Evolutionary conservation across 129 eudicot genomes (phyloP), one percentile per base, ranked within the genome.

Genomic region (Artemisia argyi): DNA sequence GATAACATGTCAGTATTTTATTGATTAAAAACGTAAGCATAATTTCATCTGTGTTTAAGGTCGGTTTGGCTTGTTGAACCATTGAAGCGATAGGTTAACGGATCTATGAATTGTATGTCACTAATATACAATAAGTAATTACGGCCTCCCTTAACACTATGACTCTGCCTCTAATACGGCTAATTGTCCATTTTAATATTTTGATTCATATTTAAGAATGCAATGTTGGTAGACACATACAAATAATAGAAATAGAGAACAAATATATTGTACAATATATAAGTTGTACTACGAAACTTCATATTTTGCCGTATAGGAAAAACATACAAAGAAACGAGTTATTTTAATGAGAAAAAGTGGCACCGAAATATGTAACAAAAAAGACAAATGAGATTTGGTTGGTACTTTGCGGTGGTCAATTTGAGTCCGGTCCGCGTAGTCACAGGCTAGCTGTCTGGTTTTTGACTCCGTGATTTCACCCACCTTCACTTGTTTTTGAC

Each of bases 331-430:
- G 0, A 56, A 65, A 69, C 5, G 12, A 12, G 42, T 19, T 72
- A 60, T 28, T 51, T 11, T 62, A 50, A n/a, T 72, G 28, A 32
- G 16, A 68, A 64, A 68, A 44, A 30, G 61, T 62, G 71, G 78
- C 55, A 63, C 78, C 63, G 71, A 73, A 63, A 73, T 30, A 51
- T 11, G 42, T 24, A 49, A 42, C 2, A 19, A 6, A 50, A 57
- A 61, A 15, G 57, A 47, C 48, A 61, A 32, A 61, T 46, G 11
- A 48, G 47, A 61, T 61, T 61, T 61, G 13, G 48, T 61, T 15
- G 66, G 42, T 4, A 65, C 66, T 15, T 22, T 42, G 73, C 81
- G 81, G 81, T 77, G 76, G 76, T 77, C 81, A 77, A 76, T 32
- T 10, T 16, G 30, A 35, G 30, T 48, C 32, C 14, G 61, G 74